phyloP scores from a whole-genome alignment of 768 basidiomycete species.

The Podaxis sp. region DNA sequence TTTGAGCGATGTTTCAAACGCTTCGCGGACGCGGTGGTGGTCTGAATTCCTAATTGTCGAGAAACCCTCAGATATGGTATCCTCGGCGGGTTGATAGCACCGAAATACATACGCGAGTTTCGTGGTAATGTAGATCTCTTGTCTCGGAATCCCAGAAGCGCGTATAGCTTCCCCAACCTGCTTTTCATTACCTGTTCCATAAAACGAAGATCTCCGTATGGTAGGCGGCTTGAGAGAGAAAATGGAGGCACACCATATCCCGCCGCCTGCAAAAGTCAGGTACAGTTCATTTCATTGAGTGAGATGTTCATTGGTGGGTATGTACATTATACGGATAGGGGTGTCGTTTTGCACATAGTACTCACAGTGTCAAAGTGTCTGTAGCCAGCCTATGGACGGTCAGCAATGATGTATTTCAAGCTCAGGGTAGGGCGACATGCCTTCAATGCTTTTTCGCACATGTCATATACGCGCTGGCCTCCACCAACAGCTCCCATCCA shows the following conservation, averaged over 20 bases:
- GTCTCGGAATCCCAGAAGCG: constrained; percentile 39
- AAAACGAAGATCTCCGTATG: background rate
- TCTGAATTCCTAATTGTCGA: constrained; percentile 15
- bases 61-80: background rate
- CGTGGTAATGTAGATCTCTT: constrained; percentile 45
- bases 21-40: constrained; percentile 29
- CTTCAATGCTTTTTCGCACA: constrained; percentile 31
- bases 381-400: constrained; percentile 33
- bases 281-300: background rate
- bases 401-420: background rate
- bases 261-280: constrained; percentile 18
- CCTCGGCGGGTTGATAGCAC: background rate
- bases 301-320: background rate
- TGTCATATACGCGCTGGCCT: constrained; percentile 35
- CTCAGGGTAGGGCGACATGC: constrained; percentile 11
- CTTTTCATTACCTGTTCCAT: constrained; percentile 34
- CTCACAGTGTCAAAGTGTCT: constrained; percentile 39
- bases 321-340: background rate
- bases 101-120: constrained; percentile 34
- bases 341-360: background rate
- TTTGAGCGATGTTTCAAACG: constrained; percentile 32
- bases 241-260: constrained; percentile 20
- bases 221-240: background rate
- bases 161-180: constrained; percentile 41
- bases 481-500: constrained; percentile 34